A percentile compares a stretch with the other conserved stretches of the same genome.
Conservation (phyloP, 2,329 filamentous ascomycete species). For the Verticillium tricorpus region DNA sequence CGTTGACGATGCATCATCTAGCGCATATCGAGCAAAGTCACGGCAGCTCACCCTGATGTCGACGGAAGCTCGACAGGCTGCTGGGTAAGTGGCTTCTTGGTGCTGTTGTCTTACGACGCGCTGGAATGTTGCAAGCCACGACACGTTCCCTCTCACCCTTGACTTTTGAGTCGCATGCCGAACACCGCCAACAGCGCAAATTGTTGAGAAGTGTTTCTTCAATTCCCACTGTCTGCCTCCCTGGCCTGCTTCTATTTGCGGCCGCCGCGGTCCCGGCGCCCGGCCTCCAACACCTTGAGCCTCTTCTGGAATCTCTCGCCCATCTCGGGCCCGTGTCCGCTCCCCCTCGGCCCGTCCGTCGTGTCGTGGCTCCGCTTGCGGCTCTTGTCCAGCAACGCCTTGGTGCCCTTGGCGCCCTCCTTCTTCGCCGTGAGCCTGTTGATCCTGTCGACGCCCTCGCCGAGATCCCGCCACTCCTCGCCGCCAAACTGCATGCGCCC, state of each 20-base stretch:
- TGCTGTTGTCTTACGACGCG: background rate
- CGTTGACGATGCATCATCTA: background rate
- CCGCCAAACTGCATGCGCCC: slow-evolving; percentile 72
- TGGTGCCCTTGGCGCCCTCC: slow-evolving; percentile 48
- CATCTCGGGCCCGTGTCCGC: slow-evolving; percentile 53
- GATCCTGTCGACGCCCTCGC: slow-evolving; percentile 82
- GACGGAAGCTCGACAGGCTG: no score
- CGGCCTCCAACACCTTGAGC: slow-evolving; percentile 50
- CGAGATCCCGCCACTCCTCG: slow-evolving; percentile 86
- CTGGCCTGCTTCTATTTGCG: slow-evolving; percentile 22
- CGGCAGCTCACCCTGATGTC: no score
- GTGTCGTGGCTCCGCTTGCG: slow-evolving; percentile 72
- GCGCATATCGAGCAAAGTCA: no score
- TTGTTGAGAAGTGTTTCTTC: no score
- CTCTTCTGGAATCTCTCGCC: slow-evolving; percentile 73
- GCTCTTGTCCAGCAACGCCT: slow-evolving; percentile 72
- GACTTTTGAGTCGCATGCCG: background rate
- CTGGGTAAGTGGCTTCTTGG: no score
- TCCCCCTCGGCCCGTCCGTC: slow-evolving; percentile 63
- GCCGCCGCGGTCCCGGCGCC: slow-evolving; percentile 36
- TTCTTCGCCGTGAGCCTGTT: slow-evolving; percentile 73
- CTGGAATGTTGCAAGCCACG: background rate
- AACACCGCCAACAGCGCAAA: background rate
- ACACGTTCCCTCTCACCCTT: background rate
- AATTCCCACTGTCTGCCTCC: background rate